Evolutionary conservation across 192 early-diverging fungal species (phyloP).

Genomic region (Nowakowskiella sp.): DNA sequence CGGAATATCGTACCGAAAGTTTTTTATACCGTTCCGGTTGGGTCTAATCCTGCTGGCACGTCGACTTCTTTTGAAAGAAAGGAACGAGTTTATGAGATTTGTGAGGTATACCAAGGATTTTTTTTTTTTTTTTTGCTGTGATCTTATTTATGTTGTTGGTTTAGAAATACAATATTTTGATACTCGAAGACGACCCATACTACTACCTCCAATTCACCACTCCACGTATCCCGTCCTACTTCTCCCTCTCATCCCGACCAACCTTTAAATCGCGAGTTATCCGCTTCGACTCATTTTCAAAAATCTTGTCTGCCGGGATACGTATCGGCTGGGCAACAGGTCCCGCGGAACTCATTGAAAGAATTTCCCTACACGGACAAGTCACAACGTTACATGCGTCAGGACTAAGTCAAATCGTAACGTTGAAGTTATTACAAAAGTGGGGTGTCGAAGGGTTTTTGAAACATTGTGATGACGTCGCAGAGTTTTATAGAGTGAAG

Average conservation of each 20-base stretch:
- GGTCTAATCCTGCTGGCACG: constrained; percentile 85
- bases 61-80: constrained; percentile 71
- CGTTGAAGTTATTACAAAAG: constrained; percentile 58
- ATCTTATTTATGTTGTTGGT: too few species aligned
- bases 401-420: constrained; percentile 70
- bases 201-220: constrained; percentile 73
- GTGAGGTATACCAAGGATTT: too few species aligned
- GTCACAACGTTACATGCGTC: constrained; percentile 77
- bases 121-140: too few species aligned
- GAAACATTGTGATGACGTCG: constrained; percentile 57
- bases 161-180: constrained; percentile 66
- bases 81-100: constrained; percentile 66
- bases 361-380: constrained; percentile 68
- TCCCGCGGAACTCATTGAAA: constrained; percentile 58
- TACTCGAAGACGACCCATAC: constrained; percentile 95
- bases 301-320: constrained; percentile 80
- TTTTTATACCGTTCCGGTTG: constrained; percentile 77
- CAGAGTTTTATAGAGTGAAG: constrained; percentile 64
- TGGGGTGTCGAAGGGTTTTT: constrained; percentile 80
- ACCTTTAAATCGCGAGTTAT: constrained; percentile 87
- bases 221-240: constrained; percentile 59
- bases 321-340: constrained; percentile 73
- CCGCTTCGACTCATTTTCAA: constrained; percentile 87
- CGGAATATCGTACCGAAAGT: constrained; percentile 1
- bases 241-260: constrained; percentile 83